phyloP scores from a whole-genome alignment of 805 yeast genomes.

The Yarrowia deformans region DNA sequence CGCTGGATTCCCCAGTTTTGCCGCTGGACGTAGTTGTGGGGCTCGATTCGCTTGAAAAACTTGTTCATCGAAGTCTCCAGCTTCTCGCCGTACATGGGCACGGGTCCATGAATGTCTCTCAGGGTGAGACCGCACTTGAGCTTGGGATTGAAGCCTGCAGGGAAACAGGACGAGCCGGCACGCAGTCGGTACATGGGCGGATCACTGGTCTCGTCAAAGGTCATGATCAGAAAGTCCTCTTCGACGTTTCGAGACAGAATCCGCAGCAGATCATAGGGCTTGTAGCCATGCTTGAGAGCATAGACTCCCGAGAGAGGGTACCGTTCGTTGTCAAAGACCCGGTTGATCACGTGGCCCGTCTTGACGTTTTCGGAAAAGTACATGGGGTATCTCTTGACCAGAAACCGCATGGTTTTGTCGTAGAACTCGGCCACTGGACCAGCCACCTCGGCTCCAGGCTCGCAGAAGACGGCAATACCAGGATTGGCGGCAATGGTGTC shows the following conservation, averaged over 20 bases:
- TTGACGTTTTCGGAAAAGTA: conserved; percentile 52
- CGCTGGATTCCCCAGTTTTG: conserved; percentile 76
- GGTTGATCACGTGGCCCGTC: conserved; percentile 45
- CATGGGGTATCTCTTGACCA: conserved; percentile 61
- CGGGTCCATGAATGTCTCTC: conserved; percentile 71
- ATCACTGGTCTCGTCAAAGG: conserved; percentile 57
- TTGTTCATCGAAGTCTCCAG: conserved; percentile 69
- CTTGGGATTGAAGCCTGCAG: conserved; percentile 76
- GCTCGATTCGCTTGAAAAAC: conserved; percentile 64
- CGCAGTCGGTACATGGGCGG: conserved; percentile 56
- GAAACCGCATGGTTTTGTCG: conserved; percentile 53
- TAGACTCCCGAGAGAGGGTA: conserved; percentile 43
- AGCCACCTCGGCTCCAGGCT: conserved; percentile 47
- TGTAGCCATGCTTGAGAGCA: conserved; percentile 38
- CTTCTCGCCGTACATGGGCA: conserved; percentile 67
- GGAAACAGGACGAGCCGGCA: conserved; percentile 66
- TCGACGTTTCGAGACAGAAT: conserved; percentile 55
- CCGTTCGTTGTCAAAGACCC: conserved; percentile 53
- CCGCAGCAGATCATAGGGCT: conserved; percentile 41
- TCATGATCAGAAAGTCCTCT: conserved; percentile 67
- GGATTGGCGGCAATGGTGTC: conserved; percentile 48
- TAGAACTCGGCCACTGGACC: conserved; percentile 61
- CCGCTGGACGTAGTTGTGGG: conserved; percentile 65
- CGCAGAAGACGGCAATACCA: conserved; percentile 51
- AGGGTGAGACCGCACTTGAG: conserved; percentile 61